Percentiles rank a stretch among this genome's conserved stretches.
Conservation (phyloP, 768 basidiomycete genomes). For the Calocera viscosa region DNA sequence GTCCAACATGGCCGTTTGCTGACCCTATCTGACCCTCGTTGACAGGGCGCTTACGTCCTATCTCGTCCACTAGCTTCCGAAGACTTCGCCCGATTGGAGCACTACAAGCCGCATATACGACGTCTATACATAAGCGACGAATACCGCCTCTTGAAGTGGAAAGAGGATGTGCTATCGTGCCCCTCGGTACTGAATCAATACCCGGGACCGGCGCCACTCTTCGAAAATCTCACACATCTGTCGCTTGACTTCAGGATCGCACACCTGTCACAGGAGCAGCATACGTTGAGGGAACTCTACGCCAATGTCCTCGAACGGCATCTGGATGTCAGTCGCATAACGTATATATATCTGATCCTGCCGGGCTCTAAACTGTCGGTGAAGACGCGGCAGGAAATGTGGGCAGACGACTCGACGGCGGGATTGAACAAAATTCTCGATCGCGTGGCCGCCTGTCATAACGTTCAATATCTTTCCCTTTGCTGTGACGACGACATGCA, state of each 20-base stretch:
- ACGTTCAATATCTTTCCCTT: background rate
- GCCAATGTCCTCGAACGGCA: background rate
- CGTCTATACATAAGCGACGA: background rate
- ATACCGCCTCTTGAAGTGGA: background rate
- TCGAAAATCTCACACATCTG: background rate
- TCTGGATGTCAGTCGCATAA: background rate
- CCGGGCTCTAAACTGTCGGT: background rate
- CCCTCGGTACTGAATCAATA: background rate
- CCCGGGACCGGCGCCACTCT: background rate
- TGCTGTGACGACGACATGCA: background rate
- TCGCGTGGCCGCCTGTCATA: background rate
- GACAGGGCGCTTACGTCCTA: background rate
- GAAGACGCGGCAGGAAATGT: background rate
- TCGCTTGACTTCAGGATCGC: background rate
- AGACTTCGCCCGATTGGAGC: background rate
- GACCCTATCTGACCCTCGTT: background rate
- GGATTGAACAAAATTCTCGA: background rate
- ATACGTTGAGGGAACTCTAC: background rate
- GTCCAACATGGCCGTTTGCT: background rate
- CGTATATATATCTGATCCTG: background rate
- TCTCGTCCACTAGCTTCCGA: background rate
- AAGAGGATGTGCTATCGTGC: background rate
- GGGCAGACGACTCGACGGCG: background rate
- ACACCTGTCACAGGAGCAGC: background rate
- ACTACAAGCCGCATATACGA: slow-evolving; percentile 1